phyloP scores from a whole-genome alignment of 257 asterid species.

The Oldenlandia corymbosa region DNA sequence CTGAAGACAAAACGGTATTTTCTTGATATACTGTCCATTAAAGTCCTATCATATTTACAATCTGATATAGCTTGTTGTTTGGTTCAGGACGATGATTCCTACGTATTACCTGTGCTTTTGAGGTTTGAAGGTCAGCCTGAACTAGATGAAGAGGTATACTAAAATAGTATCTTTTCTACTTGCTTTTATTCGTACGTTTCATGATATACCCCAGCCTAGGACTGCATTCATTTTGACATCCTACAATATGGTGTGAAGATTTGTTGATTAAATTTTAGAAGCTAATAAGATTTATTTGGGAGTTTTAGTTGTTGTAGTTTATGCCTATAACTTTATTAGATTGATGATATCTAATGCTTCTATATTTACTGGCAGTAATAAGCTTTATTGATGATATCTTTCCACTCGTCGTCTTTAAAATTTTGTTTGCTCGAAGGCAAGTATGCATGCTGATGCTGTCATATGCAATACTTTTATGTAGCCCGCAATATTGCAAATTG shows the following conservation, averaged over 20 bases:
- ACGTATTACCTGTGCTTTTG: conserved; percentile 84
- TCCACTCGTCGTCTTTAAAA: background rate
- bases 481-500: too few relatives aligned
- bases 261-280: background rate
- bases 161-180: background rate
- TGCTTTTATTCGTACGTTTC: background rate
- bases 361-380: background rate
- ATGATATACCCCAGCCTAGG: background rate
- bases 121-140: conserved; percentile 93
- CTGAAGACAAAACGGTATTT: conserved; percentile 49
- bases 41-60: background rate
- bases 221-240: background rate
- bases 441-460: background rate
- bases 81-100: conserved; percentile 82
- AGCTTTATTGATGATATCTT: background rate
- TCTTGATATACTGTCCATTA: conserved; percentile 3
- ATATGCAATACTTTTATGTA: too few relatives aligned
- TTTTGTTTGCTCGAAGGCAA: background rate
- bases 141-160: conserved; percentile 83
- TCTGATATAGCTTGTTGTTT: conserved; percentile 21
- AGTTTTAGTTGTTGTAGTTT: too few relatives aligned
- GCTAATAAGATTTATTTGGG: background rate
- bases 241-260: background rate
- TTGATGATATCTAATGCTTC: background rate
- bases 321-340: background rate